These are phyloP conservation scores for Carnegiea gigantea DNA, from an alignment of 179 eudicot genomes.

Conservation along the genomic window DNA sequence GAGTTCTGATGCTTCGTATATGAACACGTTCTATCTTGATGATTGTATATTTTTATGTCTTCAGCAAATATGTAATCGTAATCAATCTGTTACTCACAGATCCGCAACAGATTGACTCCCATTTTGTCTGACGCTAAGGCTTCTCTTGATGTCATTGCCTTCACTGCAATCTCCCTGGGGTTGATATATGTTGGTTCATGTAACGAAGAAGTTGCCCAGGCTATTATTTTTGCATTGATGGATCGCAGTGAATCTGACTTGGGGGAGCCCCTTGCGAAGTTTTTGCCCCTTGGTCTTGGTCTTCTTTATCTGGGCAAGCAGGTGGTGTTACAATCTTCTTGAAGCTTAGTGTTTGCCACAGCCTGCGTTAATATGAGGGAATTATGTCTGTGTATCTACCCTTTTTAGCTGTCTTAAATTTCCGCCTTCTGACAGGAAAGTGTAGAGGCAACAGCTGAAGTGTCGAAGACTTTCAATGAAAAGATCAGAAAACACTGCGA, in stretches of 20 bases:
- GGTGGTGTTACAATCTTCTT: slow-evolving; percentile 38
- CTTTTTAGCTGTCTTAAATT: background rate
- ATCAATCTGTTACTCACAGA: slow-evolving; percentile 41
- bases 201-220: slow-evolving; percentile 87
- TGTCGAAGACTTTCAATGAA: slow-evolving; percentile 86
- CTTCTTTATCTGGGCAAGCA: slow-evolving; percentile 92
- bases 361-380: background rate
- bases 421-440: slow-evolving; percentile 55
- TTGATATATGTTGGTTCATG: slow-evolving; percentile 91
- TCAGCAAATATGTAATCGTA: background rate
- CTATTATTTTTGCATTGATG: slow-evolving; percentile 81
- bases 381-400: background rate
- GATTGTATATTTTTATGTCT: background rate
- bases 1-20: background rate
- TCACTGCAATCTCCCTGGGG: slow-evolving; percentile 82
- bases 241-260: slow-evolving; percentile 76
- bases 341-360: background rate
- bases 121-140: slow-evolving; percentile 74
- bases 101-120: slow-evolving; percentile 58
- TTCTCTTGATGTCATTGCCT: slow-evolving; percentile 86
- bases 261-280: slow-evolving; percentile 77
- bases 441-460: slow-evolving; percentile 93
- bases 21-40: background rate
- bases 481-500: slow-evolving; percentile 90
- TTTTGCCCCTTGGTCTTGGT: slow-evolving; percentile 92